Evolutionary conservation across 495 filamentous ascomycete genomes (phyloP), one percentile per base, ranked within the genome.

Genomic region (Haplographium delicatum): DNA sequence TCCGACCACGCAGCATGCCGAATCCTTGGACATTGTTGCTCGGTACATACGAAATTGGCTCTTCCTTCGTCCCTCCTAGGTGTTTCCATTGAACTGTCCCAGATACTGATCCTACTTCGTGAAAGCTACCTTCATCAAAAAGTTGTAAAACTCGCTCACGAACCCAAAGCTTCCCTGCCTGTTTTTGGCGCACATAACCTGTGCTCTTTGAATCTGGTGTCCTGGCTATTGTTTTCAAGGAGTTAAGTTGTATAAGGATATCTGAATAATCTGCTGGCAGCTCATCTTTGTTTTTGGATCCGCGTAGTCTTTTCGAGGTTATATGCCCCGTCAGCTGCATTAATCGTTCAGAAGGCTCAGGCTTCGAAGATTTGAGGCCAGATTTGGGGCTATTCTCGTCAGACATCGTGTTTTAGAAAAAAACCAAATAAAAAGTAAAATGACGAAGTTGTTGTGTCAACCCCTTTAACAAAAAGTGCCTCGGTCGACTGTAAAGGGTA

Each of bases 141-240:
- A 83, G 68, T 13, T 68, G 57, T 10, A 79, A 69, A 15, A 84
- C 73, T 1, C 79, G 70, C 48, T 84, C 79, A 11, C 79, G 72
- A 0, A 82, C 79, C 79, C 79, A 83, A n/a, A 84, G 68, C 58
- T 83, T 84, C 2, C 80, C 80, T 2, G 78, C 73, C 67, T 79
- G 68, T 44, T 81, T 81, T 60, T 84, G 79, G 1, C 78, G 71
- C 11, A 76, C 53, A 44, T 82, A 83, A 13, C 79, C 79, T 42
- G 73, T 68, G 51, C 74, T 72, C 18, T 65, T 72, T 2, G 66
- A 60, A 40, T 81, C 70, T 8, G 79, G 78, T 0, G 69, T 81
- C 28, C 64, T 64, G 6, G 80, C 79, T 30, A 81, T 73, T 11
- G 48, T 62, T 35, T 67, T 63, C 2, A 84, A 70, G 1, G 67